Conservation (phyloP, 352 stramenopile genomes). For the Phytophthora nicotianae region DNA sequence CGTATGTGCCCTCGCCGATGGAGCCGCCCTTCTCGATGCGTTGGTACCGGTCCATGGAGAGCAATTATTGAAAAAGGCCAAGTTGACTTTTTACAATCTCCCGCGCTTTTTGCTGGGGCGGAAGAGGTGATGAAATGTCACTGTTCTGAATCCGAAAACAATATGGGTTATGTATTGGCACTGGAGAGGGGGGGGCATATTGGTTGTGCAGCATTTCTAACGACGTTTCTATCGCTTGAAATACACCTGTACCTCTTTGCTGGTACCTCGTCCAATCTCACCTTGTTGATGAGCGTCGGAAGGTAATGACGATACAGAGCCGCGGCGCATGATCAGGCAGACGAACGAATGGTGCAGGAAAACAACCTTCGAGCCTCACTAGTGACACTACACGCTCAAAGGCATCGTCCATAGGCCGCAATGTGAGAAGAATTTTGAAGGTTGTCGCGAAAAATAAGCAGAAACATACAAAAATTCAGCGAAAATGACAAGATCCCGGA, state of each 20-base stretch:
- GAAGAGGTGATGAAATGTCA: background rate
- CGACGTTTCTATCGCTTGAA: background rate
- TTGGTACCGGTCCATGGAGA: conserved; percentile 88
- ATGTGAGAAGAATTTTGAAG: background rate
- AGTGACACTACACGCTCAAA: conserved; percentile 10
- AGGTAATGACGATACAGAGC: conserved; percentile 1
- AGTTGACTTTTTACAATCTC: conserved; percentile 2
- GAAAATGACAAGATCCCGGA: background rate
- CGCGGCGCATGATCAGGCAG: background rate
- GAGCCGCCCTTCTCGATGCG: conserved; percentile 94
- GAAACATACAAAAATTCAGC: background rate
- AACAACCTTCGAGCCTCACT: conserved; percentile 19
- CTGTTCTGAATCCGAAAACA: background rate
- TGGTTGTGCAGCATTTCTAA: conserved; percentile 15
- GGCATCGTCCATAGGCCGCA: conserved; percentile 17
- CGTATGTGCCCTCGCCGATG: conserved; percentile 96
- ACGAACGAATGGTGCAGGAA: conserved; percentile 32
- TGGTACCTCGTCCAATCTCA: conserved; percentile 10
- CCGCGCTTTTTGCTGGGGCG: conserved; percentile 29
- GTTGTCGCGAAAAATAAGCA: too few relatives aligned
- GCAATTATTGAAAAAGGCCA: conserved; percentile 4
- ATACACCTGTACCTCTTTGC: background rate
- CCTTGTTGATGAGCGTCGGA: conserved; percentile 15
- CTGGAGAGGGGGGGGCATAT: background rate
- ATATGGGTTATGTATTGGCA: background rate